Base-by-base conservation (phyloP, 164 flowering plant species). In the Magnolia changhungtana region DNA sequence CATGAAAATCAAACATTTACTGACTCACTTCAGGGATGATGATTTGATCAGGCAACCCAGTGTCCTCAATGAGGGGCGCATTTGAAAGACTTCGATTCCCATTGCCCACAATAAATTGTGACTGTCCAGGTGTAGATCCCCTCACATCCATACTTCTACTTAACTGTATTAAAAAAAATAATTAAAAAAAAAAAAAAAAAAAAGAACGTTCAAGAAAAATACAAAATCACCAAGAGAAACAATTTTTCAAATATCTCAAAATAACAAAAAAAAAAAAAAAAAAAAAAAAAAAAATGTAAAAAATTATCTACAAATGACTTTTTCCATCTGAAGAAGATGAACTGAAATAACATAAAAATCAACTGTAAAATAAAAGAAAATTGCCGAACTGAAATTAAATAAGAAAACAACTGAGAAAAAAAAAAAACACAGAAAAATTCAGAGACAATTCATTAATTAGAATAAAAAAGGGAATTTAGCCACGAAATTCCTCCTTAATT, bases 21-120 rank as follows among this genome's bases (percentile, higher is more conserved):
- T 1, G 55, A 81, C 88, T 81, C 79, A 92, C 97, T 76, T 92
- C 95, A 18, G 97, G 89, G 8, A 92, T 88, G 50, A 89, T 79
- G 72, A 92, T 91, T 81, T 89, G 94, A 69, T 88, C 81, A 67
- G 68, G 18, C 13, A 10, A 4, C 20, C 86, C 91, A 20, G 82
- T 58, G 61, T 82, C 69, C 31, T 92, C 92, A 50, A 88, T 89
- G 58, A 91, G 77, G 1, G 89, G 90, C 5, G 83, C 85, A 80
- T 81, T 84, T 0, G 90, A 82, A 59, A 71, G 82, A 63, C 82
- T 86, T 59, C 80, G 80, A 61, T 81, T 83, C n/a, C 89, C 91
- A 18, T 84, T 75, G 71, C 86, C 82, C 1, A 85, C 68, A 50
- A 90, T 91, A 83, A 92, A 92, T 83, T 92, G 97, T 16, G 87